Base-by-base conservation (phyloP, 2,329 filamentous ascomycete species). In the Stemphylium lycopersici region DNA sequence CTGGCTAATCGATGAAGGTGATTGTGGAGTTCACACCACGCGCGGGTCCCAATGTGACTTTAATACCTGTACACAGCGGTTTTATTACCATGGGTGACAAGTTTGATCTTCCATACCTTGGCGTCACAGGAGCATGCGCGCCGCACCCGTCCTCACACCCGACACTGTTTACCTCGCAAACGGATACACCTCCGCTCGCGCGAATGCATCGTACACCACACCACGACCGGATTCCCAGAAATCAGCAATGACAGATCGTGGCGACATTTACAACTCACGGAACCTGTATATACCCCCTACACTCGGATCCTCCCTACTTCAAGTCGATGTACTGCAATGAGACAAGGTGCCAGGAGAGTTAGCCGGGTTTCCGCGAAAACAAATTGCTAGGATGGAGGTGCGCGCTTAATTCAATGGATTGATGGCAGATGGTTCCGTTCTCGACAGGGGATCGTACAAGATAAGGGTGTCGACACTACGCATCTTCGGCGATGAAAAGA, bases 51-150 rank as follows among this genome's bases (percentile, higher is more conserved):
- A 63, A 68, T 36, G 53, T 53, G 4, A 61, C 58, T 5, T 42
- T 61, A 5, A 48, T 67, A 6, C 62, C 66, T 7, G 56, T 68
- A 4, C 67, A 68, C 54, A 61, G 59, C 13, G 66, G 66, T 45
- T 67, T 52, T 39, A 54, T 69, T 24, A 48, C 50, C 11, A 4
- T 65, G 3, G 56, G 43, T 33, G 33, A 48, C 13, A 34, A 54
- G 8, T 53, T 67, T 24, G 34, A 45, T 8, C 26, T 69, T 0
- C 65, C 66, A 3, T 67, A 69, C 29, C 49, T 65, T 3, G 66
- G 66, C 2, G 65, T 64, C 15, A 59, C 50, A 16, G 61, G 57
- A 62, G 49, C 38, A 61, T 64, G 61, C 58, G 58, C 16, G 34
- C 16, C 11, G 45, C 51, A 2, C 48, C 54, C 5, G 42, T 63